These are phyloP conservation scores for Colletotrichum sp. DNA, from an alignment of 2,329 filamentous ascomycete genomes.

Conservation along the genomic window DNA sequence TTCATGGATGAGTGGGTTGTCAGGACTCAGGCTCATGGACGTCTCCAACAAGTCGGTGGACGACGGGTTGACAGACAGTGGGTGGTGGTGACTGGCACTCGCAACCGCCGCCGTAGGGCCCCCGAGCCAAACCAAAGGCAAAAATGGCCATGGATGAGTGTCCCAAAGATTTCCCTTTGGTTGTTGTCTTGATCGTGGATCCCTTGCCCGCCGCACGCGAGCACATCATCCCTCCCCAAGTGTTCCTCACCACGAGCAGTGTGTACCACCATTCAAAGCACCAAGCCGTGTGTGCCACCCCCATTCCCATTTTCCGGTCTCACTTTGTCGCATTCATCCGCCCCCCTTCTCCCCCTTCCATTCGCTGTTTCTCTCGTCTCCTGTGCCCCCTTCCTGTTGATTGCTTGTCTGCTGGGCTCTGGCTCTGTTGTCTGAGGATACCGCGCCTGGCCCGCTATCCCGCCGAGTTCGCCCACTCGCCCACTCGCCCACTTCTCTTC, in stretches of 20 bases:
- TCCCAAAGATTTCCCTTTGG: background rate
- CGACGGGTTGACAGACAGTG: background rate
- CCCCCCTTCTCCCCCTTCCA: background rate
- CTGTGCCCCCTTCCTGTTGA: background rate
- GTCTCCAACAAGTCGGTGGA: background rate
- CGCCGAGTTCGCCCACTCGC: constrained; percentile 12
- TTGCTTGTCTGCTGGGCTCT: background rate
- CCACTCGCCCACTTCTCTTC: background rate
- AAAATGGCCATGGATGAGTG: constrained; percentile 2
- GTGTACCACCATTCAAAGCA: background rate
- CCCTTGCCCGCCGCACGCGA: constrained; percentile 18
- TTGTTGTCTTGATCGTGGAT: constrained; percentile 10
- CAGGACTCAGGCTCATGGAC: background rate
- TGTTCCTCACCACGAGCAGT: background rate
- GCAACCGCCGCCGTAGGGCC: background rate
- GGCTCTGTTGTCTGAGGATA: background rate
- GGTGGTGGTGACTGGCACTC: background rate
- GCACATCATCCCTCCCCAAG: constrained; percentile 12
- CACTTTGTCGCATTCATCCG: constrained; percentile 8
- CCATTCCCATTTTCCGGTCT: constrained; percentile 13
- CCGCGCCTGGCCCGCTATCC: background rate
- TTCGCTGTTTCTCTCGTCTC: background rate
- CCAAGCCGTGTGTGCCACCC: background rate
- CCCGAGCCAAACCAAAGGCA: background rate
- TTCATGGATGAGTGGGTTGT: constrained; percentile 12